Evolutionary conservation across 345 rosid genomes (phyloP).

Genomic region (Populus alba): DNA sequence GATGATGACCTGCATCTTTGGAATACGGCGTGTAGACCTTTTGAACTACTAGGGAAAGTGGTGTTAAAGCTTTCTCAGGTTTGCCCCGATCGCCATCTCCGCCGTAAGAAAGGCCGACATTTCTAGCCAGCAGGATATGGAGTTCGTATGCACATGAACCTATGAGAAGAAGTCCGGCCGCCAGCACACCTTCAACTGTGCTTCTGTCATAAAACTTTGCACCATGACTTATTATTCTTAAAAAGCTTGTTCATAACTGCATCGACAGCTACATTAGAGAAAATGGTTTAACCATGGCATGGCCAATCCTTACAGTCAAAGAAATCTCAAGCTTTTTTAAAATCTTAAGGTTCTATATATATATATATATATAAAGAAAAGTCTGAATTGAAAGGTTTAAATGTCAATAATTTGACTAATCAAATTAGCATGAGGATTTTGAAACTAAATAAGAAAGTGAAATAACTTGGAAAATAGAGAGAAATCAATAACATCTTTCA

Average conservation of each 20-base stretch:
- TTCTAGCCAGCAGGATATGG: conserved; percentile 94
- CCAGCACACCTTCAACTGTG: conserved; percentile 77
- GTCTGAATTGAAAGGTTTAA: too few species aligned
- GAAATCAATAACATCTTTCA: too few species aligned
- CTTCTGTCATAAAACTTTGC: conserved; percentile 89
- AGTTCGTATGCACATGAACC: conserved; percentile 87
- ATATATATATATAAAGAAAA: too few species aligned
- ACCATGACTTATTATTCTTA: conserved; percentile 89
- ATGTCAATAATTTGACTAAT: too few species aligned
- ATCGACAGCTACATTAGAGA: conserved; percentile 70
- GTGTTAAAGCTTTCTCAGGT: conserved; percentile 89
- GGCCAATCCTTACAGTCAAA: background rate
- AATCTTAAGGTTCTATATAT: too few species aligned
- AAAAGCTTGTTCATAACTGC: conserved; percentile 83
- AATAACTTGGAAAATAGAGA: too few species aligned
- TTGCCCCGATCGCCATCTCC: conserved; percentile 85
- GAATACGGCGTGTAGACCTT: conserved; percentile 46
- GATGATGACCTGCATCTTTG: background rate
- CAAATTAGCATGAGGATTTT: too few species aligned
- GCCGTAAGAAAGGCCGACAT: conserved; percentile 98
- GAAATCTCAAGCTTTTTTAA: background rate
- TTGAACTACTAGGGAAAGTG: conserved; percentile 71
- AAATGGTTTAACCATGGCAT: background rate
- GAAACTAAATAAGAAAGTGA: too few species aligned
- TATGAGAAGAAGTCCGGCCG: conserved; percentile 10